Percentiles rank a stretch among this genome's conserved stretches.
These are phyloP conservation scores for Mycena amicta DNA, from an alignment of 768 basidiomycete genomes.

Conservation along the genomic window DNA sequence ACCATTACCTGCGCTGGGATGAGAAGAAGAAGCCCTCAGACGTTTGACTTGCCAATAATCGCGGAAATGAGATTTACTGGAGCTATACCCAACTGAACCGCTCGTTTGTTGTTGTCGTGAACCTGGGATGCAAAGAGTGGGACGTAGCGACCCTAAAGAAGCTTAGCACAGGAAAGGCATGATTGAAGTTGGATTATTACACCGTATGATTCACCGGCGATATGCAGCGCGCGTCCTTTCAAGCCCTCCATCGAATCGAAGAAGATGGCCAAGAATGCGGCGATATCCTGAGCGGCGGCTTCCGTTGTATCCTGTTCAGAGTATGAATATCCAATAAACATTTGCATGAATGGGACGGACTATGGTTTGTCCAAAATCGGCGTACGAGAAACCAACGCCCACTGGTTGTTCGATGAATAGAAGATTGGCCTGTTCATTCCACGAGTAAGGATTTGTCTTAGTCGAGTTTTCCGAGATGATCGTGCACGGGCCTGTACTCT, in stretches of 20 bases:
- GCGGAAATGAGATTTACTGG: constrained; percentile 53
- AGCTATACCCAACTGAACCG: constrained; percentile 44
- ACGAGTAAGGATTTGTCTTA: constrained; percentile 44
- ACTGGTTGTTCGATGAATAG: constrained; percentile 51
- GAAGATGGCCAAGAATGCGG: constrained; percentile 57
- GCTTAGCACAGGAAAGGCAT: not conserved
- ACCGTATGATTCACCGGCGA: constrained; percentile 55
- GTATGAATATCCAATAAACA: constrained; percentile 38
- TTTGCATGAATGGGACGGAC: constrained; percentile 15
- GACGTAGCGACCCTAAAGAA: constrained; percentile 49
- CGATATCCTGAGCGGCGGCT: constrained; percentile 56
- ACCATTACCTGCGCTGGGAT: not conserved
- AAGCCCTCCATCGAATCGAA: constrained; percentile 56
- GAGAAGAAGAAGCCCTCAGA: not conserved
- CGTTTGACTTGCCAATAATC: constrained; percentile 43
- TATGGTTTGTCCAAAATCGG: constrained; percentile 33
- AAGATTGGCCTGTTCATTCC: constrained; percentile 51
- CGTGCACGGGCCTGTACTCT: constrained; percentile 49
- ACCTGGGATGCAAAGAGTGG: constrained; percentile 52
- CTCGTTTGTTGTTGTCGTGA: constrained; percentile 47
- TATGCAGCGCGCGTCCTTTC: constrained; percentile 48
- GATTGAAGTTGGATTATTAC: constrained; percentile 33
- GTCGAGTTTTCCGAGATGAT: constrained; percentile 43
- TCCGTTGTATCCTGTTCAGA: constrained; percentile 48
- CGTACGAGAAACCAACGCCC: constrained; percentile 49